These are phyloP conservation scores for Fusarium circinatum DNA, from an alignment of 2,329 filamentous ascomycete species.

Conservation along the genomic window DNA sequence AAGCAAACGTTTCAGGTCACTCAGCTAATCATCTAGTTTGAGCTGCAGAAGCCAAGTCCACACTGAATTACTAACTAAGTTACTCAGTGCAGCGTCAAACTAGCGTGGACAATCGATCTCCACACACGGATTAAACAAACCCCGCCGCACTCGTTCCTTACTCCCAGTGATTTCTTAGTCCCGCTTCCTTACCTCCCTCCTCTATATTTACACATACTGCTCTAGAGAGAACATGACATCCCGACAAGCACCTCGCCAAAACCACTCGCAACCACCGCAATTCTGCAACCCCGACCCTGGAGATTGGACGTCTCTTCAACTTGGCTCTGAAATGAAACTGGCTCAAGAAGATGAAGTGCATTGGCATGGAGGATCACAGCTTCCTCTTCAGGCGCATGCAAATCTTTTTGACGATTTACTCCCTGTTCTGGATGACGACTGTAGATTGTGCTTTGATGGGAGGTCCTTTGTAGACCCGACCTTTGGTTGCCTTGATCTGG, in stretches of 20 bases:
- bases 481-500: no score
- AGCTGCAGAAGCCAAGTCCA: neutral
- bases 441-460: no score
- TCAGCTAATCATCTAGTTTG: rapidly evolving
- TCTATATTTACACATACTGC: neutral
- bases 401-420: no score
- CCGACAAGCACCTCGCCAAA: rapidly evolving
- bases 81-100: neutral
- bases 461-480: no score
- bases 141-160: neutral
- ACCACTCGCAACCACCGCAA: rapidly evolving
- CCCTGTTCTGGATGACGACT: no score
- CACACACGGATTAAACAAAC: neutral
- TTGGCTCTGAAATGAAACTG: no score
- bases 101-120: neutral
- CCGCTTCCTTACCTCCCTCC: rapidly evolving
- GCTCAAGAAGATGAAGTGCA: no score
- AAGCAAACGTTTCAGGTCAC: rapidly evolving
- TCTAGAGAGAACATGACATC: neutral
- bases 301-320: neutral
- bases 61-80: no score
- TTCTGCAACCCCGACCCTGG: rapidly evolving
- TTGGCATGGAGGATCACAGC: no score
- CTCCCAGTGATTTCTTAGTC: neutral
- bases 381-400: no score